phyloP scores from a whole-genome alignment of 306 rosid species.

The Senna tora region DNA sequence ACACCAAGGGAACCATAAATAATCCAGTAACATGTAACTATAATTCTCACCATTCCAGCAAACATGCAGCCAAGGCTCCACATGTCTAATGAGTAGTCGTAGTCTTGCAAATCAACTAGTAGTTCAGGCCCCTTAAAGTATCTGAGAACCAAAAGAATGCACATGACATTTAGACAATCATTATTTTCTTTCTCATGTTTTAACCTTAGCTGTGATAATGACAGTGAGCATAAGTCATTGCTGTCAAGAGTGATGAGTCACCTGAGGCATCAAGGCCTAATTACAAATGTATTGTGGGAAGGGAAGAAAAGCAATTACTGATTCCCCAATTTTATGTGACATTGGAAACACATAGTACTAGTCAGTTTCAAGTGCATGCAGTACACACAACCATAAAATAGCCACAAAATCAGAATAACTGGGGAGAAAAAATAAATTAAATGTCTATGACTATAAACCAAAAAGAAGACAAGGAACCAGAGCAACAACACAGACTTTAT shows the following conservation, averaged over 20 bases:
- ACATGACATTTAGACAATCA: constrained; percentile 14
- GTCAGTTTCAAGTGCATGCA: background rate
- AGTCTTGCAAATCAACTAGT: constrained; percentile 87
- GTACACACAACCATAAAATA: background rate
- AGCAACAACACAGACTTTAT: background rate
- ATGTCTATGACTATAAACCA: constrained; percentile 11
- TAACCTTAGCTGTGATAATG: background rate
- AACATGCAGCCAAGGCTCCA: constrained; percentile 99
- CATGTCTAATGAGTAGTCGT: constrained; percentile 92
- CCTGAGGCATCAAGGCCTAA: background rate
- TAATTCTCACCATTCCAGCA: constrained; percentile 94
- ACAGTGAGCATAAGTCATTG: background rate
- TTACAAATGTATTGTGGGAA: background rate
- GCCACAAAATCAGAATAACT: background rate
- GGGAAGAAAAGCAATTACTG: background rate
- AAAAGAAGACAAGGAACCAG: constrained; percentile 12
- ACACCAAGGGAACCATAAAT: constrained; percentile 11
- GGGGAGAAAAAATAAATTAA: constrained; percentile 22
- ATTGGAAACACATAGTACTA: background rate
- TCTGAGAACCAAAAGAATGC: constrained; percentile 51
- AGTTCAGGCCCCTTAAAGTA: constrained; percentile 93
- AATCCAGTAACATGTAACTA: constrained; percentile 31
- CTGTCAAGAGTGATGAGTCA: background rate
- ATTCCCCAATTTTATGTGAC: background rate
- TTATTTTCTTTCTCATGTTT: background rate